Evolutionary conservation across 305 asterid species (phyloP).

Genomic region (Solanum aculeatissimum): DNA sequence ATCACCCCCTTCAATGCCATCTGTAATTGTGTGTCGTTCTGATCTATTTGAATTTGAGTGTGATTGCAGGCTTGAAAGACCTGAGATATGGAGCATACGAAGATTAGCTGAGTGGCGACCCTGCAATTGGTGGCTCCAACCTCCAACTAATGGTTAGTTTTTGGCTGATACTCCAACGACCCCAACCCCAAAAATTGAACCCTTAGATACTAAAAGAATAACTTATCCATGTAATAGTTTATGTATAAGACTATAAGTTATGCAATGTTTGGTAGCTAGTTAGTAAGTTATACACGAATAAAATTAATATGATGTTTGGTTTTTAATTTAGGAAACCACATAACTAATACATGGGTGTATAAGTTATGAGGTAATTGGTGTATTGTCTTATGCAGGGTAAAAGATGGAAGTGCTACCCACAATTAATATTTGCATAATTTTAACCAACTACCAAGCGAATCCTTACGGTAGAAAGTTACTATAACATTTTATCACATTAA

Average conservation of each 20-base stretch:
- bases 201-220: background rate
- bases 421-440: background rate
- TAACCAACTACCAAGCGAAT: background rate
- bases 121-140: slow-evolving; percentile 90
- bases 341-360: background rate
- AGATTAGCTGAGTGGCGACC: slow-evolving; percentile 88
- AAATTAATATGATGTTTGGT: background rate
- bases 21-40: background rate
- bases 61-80: slow-evolving; percentile 39
- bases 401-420: background rate
- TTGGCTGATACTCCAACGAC: background rate
- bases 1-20: background rate
- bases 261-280: background rate
- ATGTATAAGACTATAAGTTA: background rate
- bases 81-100: slow-evolving; percentile 72
- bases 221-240: background rate
- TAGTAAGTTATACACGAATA: background rate
- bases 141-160: slow-evolving; percentile 47
- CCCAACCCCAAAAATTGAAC: background rate
- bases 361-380: background rate
- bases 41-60: slow-evolving; percentile 2
- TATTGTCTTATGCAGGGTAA: background rate
- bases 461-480: background rate
- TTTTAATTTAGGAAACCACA: background rate
- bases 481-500: background rate